These are phyloP conservation scores for Endogone sp. DNA, from an alignment of 192 early-diverging fungal species.

Conservation along the genomic window DNA sequence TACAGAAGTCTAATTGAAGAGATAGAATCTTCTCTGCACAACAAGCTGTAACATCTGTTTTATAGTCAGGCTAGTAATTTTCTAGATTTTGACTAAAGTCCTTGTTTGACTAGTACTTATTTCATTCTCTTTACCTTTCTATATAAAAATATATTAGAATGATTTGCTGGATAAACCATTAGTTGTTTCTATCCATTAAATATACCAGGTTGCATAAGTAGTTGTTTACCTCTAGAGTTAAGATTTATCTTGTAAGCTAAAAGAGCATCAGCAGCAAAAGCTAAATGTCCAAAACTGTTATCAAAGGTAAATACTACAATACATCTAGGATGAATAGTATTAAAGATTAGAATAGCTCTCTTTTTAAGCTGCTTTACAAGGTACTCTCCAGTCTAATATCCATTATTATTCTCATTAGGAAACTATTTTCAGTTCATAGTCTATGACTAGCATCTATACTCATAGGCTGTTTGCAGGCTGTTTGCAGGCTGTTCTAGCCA, in stretches of 20 bases:
- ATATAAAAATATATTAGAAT: background rate
- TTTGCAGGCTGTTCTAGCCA: too few species aligned
- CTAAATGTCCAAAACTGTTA: conserved; percentile 7
- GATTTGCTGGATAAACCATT: background rate
- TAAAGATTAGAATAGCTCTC: background rate
- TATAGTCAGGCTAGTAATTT: background rate
- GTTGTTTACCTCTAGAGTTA: background rate
- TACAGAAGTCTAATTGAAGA: conserved; percentile 5
- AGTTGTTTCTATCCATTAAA: background rate
- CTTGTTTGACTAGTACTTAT: background rate
- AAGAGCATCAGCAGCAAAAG: conserved; percentile 6
- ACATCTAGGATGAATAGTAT: background rate
- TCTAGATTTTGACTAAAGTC: background rate
- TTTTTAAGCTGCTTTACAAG: background rate
- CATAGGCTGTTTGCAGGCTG: too few species aligned
- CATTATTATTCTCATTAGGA: background rate
- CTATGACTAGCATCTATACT: too few species aligned
- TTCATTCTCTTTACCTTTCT: background rate
- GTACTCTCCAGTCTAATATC: background rate
- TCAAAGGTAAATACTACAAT: conserved; percentile 14
- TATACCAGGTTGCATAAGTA: background rate
- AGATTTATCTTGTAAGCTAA: conserved; percentile 12
- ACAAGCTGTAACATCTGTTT: background rate
- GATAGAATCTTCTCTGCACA: conserved; percentile 5
- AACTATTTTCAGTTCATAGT: too few species aligned